phyloP scores from a whole-genome alignment of 164 flowering plant species.

The Magnolia officinalis region DNA sequence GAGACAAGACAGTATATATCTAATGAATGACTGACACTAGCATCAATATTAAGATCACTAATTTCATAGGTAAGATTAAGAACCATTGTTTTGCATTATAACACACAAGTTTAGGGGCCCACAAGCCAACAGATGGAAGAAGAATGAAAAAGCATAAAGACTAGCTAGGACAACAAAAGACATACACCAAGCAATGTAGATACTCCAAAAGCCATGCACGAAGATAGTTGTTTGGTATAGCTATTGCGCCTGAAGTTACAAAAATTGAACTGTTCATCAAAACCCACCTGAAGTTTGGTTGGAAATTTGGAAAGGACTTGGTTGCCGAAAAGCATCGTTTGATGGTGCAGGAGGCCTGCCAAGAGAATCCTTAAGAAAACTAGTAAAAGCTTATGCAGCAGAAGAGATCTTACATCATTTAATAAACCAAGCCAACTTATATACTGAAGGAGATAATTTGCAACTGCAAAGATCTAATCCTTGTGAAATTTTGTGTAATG shows the following conservation, averaged over 20 bases:
- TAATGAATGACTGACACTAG: too few species aligned
- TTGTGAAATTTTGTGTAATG: not conserved
- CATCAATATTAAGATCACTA: too few species aligned
- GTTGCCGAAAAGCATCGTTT: constrained; percentile 36
- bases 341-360: constrained; percentile 42
- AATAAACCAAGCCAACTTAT: not conserved
- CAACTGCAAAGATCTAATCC: not conserved
- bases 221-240: not conserved
- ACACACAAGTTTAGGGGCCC: too few species aligned
- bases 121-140: too few species aligned
- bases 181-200: too few species aligned
- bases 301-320: constrained; percentile 24
- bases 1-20: too few species aligned
- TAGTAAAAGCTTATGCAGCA: not conserved
- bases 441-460: not conserved
- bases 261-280: constrained; percentile 25
- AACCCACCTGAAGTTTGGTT: constrained; percentile 27
- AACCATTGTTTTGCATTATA: too few species aligned
- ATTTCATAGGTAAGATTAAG: too few species aligned
- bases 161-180: too few species aligned
- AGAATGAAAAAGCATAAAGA: too few species aligned
- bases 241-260: constrained; percentile 30
- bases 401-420: not conserved
- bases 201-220: too few species aligned
- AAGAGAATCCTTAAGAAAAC: not conserved